phyloP scores from a whole-genome alignment of 2,329 filamentous ascomycete species.

The Fusarium siculi region DNA sequence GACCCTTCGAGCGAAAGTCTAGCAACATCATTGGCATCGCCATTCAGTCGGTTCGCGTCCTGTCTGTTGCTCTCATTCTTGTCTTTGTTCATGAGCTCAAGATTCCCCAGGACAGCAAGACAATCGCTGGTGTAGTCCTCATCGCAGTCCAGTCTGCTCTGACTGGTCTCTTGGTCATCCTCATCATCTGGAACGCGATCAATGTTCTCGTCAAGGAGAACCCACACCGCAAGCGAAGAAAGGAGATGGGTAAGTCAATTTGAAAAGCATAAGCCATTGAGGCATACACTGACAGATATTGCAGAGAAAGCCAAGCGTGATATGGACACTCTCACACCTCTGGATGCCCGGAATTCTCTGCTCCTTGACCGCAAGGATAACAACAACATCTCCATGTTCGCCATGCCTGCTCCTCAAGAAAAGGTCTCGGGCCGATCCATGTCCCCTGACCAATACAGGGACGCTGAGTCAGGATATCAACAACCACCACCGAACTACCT shows the following conservation, averaged over 20 bases:
- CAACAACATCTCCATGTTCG: constrained; percentile 55
- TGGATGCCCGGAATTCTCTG: constrained; percentile 88
- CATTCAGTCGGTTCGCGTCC: constrained; percentile 88
- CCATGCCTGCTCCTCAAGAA: constrained; percentile 55
- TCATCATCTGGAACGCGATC: constrained; percentile 90
- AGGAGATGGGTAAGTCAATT: constrained; percentile 80
- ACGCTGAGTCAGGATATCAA: constrained; percentile 36
- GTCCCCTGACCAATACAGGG: constrained; percentile 49
- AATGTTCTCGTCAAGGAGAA: constrained; percentile 86
- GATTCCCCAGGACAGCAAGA: constrained; percentile 91
- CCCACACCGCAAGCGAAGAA: constrained; percentile 87
- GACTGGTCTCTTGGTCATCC: constrained; percentile 83
- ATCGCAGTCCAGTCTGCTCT: constrained; percentile 90
- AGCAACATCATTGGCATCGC: constrained; percentile 93
- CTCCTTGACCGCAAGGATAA: constrained; percentile 70
- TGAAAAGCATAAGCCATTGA: not conserved
- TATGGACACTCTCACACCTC: constrained; percentile 83
- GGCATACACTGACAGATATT: constrained; percentile 41
- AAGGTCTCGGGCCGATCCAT: constrained; percentile 47
- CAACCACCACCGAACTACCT: constrained; percentile 35
- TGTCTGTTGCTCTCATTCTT: constrained; percentile 89
- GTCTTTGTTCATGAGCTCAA: constrained; percentile 95
- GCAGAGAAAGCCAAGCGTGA: constrained; percentile 81
- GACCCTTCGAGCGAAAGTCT: constrained; percentile 87
- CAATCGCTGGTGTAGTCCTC: constrained; percentile 89